Evolutionary conservation across 805 yeast species (phyloP).

Genomic region (Torulaspora maleeae): DNA sequence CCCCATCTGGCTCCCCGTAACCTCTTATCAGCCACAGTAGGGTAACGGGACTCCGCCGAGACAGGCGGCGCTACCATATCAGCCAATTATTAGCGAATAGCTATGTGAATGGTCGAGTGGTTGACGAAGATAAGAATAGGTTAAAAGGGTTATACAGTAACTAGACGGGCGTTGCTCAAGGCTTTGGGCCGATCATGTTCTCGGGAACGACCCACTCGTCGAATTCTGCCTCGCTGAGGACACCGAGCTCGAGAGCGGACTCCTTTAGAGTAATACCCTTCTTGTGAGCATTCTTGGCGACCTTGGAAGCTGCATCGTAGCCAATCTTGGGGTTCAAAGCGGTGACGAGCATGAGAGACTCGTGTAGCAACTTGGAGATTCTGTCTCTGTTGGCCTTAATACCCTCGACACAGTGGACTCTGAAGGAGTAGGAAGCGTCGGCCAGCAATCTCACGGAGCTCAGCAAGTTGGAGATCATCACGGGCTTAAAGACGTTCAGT

Average conservation of each 20-base stretch:
- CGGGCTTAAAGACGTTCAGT: constrained; percentile 96
- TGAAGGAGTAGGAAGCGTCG: constrained; percentile 86
- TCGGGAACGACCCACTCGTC: constrained; percentile 98
- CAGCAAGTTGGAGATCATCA: constrained; percentile 85
- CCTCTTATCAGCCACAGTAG: constrained; percentile 4
- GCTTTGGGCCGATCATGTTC: constrained; percentile 92
- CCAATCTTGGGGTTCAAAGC: constrained; percentile 99
- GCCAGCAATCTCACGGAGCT: constrained; percentile 83
- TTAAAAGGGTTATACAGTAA: neutral
- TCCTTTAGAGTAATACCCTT: constrained; percentile 94
- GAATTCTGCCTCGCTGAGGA: constrained; percentile 77
- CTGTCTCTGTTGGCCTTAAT: constrained; percentile 83
- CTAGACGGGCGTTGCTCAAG: constrained; percentile 7
- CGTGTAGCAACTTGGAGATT: constrained; percentile 82
- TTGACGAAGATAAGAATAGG: neutral
- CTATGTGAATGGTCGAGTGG: neutral
- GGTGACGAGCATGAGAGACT: constrained; percentile 96
- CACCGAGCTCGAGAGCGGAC: constrained; percentile 88
- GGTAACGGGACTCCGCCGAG: neutral
- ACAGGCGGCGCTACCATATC: neutral
- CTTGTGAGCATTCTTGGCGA: constrained; percentile 97
- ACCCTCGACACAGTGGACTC: constrained; percentile 92
- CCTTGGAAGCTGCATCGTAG: constrained; percentile 94
- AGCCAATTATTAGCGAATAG: too few relatives aligned
- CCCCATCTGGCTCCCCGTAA: neutral